Evolutionary conservation across 2,329 filamentous ascomycete genomes (phyloP).

Genomic region (Mariannaea elegans): DNA sequence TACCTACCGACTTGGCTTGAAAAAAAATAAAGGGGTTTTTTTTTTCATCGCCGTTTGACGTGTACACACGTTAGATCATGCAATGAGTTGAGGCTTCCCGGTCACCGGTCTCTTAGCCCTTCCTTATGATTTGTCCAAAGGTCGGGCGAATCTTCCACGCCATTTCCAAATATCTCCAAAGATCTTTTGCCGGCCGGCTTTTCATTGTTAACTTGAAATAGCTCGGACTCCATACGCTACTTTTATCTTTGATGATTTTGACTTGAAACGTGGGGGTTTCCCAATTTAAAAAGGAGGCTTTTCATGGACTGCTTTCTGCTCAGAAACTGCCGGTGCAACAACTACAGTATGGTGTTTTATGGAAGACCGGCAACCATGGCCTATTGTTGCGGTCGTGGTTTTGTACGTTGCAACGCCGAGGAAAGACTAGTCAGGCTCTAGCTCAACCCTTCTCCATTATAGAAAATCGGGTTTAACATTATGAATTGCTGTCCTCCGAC

Average conservation of each 20-base stretch:
- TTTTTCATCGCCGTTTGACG: background rate
- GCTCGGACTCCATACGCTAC: no score
- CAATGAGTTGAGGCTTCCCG: background rate
- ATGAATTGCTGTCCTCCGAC: constrained; percentile 22
- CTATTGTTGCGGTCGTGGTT: no score
- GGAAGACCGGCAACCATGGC: no score
- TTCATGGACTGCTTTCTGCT: background rate
- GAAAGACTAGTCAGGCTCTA: no score
- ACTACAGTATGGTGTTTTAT: no score
- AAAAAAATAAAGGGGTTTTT: background rate
- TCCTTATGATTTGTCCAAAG: background rate
- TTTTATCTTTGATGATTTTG: no score
- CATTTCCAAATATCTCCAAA: no score
- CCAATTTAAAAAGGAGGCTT: background rate
- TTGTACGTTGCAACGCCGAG: no score
- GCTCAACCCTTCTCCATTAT: no score
- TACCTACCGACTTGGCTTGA: background rate
- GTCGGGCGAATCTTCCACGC: background rate
- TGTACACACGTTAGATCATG: no score
- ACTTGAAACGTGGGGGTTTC: background rate
- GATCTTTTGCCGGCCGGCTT: background rate
- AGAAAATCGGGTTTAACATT: constrained; percentile 8
- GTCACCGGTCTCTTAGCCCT: constrained; percentile 1
- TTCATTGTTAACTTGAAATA: background rate
- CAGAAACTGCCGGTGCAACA: no score